These are phyloP conservation scores for Nannochloris sp. DNA, from an alignment of 139 green algal genomes.

Conservation along the genomic window DNA sequence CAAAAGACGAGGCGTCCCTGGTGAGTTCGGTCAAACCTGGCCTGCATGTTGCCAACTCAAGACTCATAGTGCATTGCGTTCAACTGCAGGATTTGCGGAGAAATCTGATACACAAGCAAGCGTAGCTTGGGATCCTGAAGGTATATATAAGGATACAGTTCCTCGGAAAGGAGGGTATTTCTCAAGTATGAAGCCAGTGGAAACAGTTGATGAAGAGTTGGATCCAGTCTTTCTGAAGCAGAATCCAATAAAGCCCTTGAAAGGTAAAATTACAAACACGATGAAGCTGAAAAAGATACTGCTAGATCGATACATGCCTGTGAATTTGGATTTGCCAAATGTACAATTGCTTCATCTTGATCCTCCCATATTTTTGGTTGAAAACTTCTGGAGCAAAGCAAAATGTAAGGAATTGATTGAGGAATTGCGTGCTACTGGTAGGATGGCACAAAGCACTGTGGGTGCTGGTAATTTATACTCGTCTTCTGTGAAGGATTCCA, in stretches of 20 bases:
- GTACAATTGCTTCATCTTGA: constrained; percentile 49
- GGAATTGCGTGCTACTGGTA: neutral
- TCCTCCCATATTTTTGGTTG: constrained; percentile 42
- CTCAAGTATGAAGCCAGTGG: neutral
- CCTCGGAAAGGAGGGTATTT: neutral
- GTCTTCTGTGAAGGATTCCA: constrained; percentile 4
- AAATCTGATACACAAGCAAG: neutral
- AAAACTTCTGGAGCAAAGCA: constrained; percentile 30
- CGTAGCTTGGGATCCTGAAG: constrained; percentile 31
- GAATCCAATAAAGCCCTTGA: neutral
- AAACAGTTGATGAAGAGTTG: neutral
- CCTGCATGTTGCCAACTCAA: too few relatives aligned
- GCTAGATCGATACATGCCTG: constrained; percentile 30
- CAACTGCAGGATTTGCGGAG: neutral
- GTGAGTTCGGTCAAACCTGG: too few relatives aligned
- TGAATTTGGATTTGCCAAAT: constrained; percentile 40
- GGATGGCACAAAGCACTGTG: constrained; percentile 2
- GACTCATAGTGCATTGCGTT: too few relatives aligned
- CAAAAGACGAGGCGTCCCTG: too few relatives aligned
- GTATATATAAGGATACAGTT: constrained; percentile 12
- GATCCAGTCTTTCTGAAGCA: neutral
- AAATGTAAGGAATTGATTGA: constrained; percentile 28
- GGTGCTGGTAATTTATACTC: neutral
- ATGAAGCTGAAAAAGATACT: constrained; percentile 4
- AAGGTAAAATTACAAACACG: neutral